Evolutionary conservation across 1,284 basidiomycete genomes (phyloP).

Genomic region (Peniophora sp.): DNA sequence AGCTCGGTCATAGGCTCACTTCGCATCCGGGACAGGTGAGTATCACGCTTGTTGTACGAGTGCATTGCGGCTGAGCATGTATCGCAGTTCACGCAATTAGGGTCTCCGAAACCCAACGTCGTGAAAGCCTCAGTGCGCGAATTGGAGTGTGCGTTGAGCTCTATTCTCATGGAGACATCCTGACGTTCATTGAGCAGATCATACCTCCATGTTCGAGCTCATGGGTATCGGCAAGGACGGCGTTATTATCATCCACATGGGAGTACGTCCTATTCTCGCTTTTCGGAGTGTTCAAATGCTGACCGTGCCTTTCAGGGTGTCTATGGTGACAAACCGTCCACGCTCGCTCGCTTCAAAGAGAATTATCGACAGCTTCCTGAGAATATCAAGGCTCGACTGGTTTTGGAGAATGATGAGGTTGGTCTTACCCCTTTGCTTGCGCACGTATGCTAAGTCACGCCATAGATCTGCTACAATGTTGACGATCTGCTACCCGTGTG

Average conservation of each 20-base stretch:
- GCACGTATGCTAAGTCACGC: neutral
- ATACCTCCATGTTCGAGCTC: conserved; percentile 78
- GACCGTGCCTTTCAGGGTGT: conserved; percentile 40
- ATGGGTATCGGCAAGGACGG: conserved; percentile 74
- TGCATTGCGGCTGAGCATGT: neutral
- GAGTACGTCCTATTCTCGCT: conserved; percentile 26
- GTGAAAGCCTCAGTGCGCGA: conserved; percentile 73
- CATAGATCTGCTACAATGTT: conserved; percentile 78
- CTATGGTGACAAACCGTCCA: conserved; percentile 71
- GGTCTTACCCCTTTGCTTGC: conserved; percentile 1
- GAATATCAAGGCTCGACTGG: conserved; percentile 65
- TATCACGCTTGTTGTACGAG: neutral
- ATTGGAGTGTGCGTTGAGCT: conserved; percentile 39
- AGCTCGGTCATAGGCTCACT: conserved; percentile 77
- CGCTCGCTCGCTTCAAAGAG: conserved; percentile 67
- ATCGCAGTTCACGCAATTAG: conserved; percentile 74
- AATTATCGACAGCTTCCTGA: conserved; percentile 59
- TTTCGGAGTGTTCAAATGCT: neutral
- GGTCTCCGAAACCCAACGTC: conserved; percentile 68
- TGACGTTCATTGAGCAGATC: conserved; percentile 36
- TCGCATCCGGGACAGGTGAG: conserved; percentile 65
- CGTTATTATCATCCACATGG: conserved; percentile 74
- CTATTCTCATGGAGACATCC: too few relatives aligned
- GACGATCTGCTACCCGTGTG: conserved; percentile 82
- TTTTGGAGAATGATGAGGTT: conserved; percentile 90